Percentiles rank a stretch among this genome's conserved stretches.
Conservation (phyloP, 2,329 filamentous ascomycete genomes). For the Penicillium sp. region DNA sequence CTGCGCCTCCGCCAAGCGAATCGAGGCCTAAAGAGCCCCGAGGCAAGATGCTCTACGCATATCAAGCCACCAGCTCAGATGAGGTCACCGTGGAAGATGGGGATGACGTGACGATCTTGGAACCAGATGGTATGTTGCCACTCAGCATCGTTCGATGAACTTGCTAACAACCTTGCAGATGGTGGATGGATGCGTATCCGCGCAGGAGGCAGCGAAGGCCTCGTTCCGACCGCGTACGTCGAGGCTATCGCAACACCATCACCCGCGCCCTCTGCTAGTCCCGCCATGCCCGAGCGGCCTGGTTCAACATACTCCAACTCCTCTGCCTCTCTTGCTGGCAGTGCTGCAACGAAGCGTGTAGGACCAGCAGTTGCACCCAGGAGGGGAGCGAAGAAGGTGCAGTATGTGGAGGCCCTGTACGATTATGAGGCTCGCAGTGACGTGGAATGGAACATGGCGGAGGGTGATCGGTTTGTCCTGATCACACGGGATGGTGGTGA, state of each 20-base stretch:
- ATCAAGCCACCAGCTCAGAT: slow-evolving; percentile 76
- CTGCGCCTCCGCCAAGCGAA: slow-evolving; percentile 58
- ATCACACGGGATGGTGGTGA: slow-evolving; percentile 86
- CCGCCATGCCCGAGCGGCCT: slow-evolving; percentile 56
- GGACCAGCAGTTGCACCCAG: slow-evolving; percentile 88
- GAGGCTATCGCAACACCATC: slow-evolving; percentile 60
- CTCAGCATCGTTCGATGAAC: background rate
- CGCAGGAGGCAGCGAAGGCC: slow-evolving; percentile 69
- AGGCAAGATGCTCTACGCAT: slow-evolving; percentile 87
- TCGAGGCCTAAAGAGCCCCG: slow-evolving; percentile 57
- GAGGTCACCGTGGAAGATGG: slow-evolving; percentile 81
- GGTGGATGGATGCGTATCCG: slow-evolving; percentile 92
- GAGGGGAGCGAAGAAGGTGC: slow-evolving; percentile 88
- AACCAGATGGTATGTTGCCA: slow-evolving; percentile 79
- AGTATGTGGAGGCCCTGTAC: slow-evolving; percentile 90
- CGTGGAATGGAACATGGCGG: slow-evolving; percentile 83
- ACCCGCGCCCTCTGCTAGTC: slow-evolving; percentile 38
- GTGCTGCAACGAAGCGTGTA: slow-evolving; percentile 70
- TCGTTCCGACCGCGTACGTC: slow-evolving; percentile 85
- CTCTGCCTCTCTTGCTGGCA: slow-evolving; percentile 65
- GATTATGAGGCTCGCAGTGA: slow-evolving; percentile 86
- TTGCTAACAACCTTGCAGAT: slow-evolving; percentile 55
- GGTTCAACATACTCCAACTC: slow-evolving; percentile 78
- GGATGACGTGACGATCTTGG: slow-evolving; percentile 73
- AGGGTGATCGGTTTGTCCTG: slow-evolving; percentile 89